Evolutionary conservation across 148 eudicot genomes (phyloP), one percentile per base, ranked within the genome.

Genomic region (Amaranthus hypochondriacus): DNA sequence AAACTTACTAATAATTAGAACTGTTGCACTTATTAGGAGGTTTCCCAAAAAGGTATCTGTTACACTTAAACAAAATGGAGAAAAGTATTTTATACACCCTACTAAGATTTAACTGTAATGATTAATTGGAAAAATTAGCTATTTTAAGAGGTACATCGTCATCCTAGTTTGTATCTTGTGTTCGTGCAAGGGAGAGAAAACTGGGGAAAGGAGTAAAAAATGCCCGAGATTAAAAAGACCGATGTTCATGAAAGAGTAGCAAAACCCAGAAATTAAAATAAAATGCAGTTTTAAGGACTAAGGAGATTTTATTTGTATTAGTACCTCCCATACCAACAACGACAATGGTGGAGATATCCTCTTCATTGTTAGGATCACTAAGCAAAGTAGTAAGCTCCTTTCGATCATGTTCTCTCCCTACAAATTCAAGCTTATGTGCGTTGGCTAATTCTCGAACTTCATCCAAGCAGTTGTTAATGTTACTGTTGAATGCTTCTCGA

Each of bases 381-480:
- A 73, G 58, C 8, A 73, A 51, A 21, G 14, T 43, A 12, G 49
- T 52, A 39, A 73, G 68, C 18, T 74, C 71, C 44, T 66, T n/a
- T 49, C 48, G 71, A 42, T 74, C 77, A 56, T 11, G 43, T 66
- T 46, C 47, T 8, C 77, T 67, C 61, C 77, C 77, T 15, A 74
- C 64, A 56, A 66, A 74, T 10, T 74, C 77, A 56, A 56, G 68
- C 47, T 6, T 74, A 56, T 74, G 63, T 18, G 71, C 77, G 66
- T 47, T 64, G 56, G 77, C 77, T 12, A 74, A 56, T 59, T 74
- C 77, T 66, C 75, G 65, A 56, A 56, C 77, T 66, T 74, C 77
- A 74, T 74, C 68, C 63, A 74, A 73, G 50, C 51, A n/a, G 28
- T 51, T 52, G 13, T 9, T 5, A 4, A 43, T 73, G 69, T 14